A percentile compares a stretch with the other conserved stretches of the same genome.
These are phyloP conservation scores for Entelexis paramagnoliae DNA, from an alignment of 1,139 yeast species.

Conservation along the genomic window DNA sequence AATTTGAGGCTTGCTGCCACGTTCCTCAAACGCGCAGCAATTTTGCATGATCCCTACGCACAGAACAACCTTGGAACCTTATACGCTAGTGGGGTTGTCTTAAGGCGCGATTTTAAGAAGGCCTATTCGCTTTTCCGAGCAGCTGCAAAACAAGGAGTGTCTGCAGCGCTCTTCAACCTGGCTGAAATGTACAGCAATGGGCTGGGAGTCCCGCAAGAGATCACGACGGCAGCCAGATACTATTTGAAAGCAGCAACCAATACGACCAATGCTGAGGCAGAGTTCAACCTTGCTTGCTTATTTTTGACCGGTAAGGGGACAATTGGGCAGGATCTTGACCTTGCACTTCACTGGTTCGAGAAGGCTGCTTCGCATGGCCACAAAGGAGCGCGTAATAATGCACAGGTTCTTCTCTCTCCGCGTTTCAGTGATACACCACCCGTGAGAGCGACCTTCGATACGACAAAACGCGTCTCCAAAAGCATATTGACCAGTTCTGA, in stretches of 20 bases:
- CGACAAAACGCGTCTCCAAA: background rate
- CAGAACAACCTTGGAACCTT: slow-evolving; percentile 20
- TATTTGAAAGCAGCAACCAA: slow-evolving; percentile 12
- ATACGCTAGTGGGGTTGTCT: slow-evolving; percentile 13
- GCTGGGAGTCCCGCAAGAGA: slow-evolving; percentile 11
- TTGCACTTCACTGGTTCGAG: slow-evolving; percentile 16
- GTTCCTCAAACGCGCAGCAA: slow-evolving; percentile 15
- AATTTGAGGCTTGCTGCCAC: slow-evolving; percentile 3
- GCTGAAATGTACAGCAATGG: slow-evolving; percentile 22
- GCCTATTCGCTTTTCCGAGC: slow-evolving; percentile 13
- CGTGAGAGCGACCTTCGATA: background rate
- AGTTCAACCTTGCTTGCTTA: slow-evolving; percentile 13
- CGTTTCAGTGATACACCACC: background rate
- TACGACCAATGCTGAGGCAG: slow-evolving; percentile 14
- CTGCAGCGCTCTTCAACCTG: slow-evolving; percentile 21
- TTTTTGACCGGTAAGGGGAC: slow-evolving; percentile 8
- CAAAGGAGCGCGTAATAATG: slow-evolving; percentile 9
- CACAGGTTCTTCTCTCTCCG: background rate
- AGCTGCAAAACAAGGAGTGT: slow-evolving; percentile 18
- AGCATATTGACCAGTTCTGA: background rate
- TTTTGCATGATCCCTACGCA: slow-evolving; percentile 14
- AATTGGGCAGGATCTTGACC: slow-evolving; percentile 3
- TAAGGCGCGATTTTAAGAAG: background rate
- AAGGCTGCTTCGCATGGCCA: slow-evolving; percentile 14
- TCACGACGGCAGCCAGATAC: slow-evolving; percentile 7